A percentile compares a stretch with the other conserved stretches of the same genome.
Conservation (phyloP, 2,329 filamentous ascomycete genomes). For the Fusarium sororula region DNA sequence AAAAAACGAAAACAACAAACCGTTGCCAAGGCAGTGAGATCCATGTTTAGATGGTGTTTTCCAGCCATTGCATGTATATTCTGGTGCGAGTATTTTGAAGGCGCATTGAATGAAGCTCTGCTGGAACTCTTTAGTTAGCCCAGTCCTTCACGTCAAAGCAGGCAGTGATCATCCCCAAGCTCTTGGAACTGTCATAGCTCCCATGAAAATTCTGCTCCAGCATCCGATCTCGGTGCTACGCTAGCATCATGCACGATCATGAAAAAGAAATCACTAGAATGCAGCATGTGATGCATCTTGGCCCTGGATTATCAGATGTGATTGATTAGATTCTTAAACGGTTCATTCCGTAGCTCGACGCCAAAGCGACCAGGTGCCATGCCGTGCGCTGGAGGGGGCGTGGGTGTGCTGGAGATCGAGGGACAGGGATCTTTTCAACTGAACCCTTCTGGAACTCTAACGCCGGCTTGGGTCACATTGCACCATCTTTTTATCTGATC, state of each 20-base stretch:
- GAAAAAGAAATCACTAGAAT: neutral
- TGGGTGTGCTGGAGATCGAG: neutral
- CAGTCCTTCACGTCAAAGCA: neutral
- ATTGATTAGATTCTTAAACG: slow-evolving; percentile 38
- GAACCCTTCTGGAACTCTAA: neutral
- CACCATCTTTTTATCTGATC: slow-evolving; percentile 24
- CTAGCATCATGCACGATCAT: slow-evolving; percentile 15
- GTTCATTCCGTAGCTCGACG: slow-evolving; percentile 30
- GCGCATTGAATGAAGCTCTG: rapidly evolving
- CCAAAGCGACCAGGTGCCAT: slow-evolving; percentile 12
- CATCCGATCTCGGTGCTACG: slow-evolving; percentile 24
- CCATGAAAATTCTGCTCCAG: slow-evolving; percentile 7
- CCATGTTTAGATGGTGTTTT: neutral
- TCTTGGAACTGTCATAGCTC: slow-evolving; percentile 5
- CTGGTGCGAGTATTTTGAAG: neutral
- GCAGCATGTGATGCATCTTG: slow-evolving; percentile 11
- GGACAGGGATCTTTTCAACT: slow-evolving; percentile 1
- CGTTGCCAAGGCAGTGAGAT: neutral
- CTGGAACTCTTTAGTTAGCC: too few relatives aligned
- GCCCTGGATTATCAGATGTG: slow-evolving; percentile 34
- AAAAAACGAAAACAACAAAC: neutral
- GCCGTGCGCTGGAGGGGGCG: slow-evolving; percentile 7
- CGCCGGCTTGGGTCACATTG: slow-evolving; percentile 20
- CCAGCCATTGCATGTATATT: neutral
- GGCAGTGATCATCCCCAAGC: neutral